These are phyloP conservation scores for Rhodotorula sp. DNA, from an alignment of 1,284 basidiomycete species.

Conservation along the genomic window DNA sequence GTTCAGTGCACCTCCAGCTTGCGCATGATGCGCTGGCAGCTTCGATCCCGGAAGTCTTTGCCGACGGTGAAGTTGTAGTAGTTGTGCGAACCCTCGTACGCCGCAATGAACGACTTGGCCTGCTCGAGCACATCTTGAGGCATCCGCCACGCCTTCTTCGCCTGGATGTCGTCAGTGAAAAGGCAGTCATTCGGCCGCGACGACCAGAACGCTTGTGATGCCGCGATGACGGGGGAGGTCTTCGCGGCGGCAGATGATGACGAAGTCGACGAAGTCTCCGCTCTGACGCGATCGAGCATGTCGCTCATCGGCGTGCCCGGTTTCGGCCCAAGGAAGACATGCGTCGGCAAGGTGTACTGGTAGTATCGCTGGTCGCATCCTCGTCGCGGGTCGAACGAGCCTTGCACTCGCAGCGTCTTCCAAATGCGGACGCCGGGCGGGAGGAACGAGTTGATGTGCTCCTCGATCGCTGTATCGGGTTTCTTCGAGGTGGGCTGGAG, in stretches of 20 bases:
- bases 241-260: not conserved
- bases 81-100: conserved; percentile 73
- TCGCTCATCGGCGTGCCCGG: conserved; percentile 66
- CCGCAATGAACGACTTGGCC: conserved; percentile 61
- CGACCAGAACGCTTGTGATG: conserved; percentile 22
- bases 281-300: conserved; percentile 49
- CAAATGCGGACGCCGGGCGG: conserved; percentile 91
- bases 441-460: conserved; percentile 72
- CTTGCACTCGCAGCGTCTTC: conserved; percentile 83
- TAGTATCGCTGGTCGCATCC: conserved; percentile 92
- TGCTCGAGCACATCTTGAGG: conserved; percentile 58
- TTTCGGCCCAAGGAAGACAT: conserved; percentile 87
- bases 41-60: conserved; percentile 58
- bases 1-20: conserved; percentile 64
- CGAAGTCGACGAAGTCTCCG: not conserved
- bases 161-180: conserved; percentile 28
- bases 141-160: conserved; percentile 70
- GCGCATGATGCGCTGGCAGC: conserved; percentile 68
- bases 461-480: conserved; percentile 23
- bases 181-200: conserved; percentile 17
- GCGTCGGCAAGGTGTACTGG: conserved; percentile 94
- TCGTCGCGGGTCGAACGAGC: conserved; percentile 85
- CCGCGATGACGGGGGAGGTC: conserved; percentile 23
- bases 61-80: conserved; percentile 98
- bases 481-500: conserved; percentile 47